A percentile compares a stretch with the other conserved stretches of the same genome.
Conservation (phyloP, 768 basidiomycete genomes). For the Pleurotus sapidus region DNA sequence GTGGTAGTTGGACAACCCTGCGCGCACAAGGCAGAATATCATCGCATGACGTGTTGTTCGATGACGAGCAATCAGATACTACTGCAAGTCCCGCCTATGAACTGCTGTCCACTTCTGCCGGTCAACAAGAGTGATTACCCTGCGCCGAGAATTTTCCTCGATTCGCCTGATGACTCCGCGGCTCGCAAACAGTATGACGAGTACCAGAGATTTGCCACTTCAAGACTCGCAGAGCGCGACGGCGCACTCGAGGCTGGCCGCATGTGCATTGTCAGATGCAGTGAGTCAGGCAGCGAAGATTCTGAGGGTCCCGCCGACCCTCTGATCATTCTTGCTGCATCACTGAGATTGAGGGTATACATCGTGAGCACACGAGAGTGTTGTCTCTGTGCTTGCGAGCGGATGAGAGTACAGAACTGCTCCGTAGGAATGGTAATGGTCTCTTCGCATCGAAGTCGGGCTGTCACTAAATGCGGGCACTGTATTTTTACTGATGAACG, state of each 20-base stretch:
- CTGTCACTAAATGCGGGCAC: constrained; percentile 1
- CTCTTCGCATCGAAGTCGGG: neutral
- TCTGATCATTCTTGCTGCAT: constrained; percentile 12
- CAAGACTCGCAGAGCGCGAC: constrained; percentile 5
- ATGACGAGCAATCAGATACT: constrained; percentile 9
- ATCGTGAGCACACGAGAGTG: constrained; percentile 13
- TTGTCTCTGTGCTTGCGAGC: constrained; percentile 14
- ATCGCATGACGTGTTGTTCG: constrained; percentile 1
- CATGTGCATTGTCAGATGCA: constrained; percentile 15
- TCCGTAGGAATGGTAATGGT: constrained; percentile 10
- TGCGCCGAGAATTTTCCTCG: neutral
- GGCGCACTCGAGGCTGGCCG: constrained; percentile 11
- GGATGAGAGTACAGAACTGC: constrained; percentile 8
- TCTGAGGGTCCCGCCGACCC: constrained; percentile 13
- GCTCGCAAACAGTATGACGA: neutral
- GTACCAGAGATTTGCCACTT: neutral
- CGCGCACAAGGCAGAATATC: constrained; percentile 8
- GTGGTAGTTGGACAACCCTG: constrained; percentile 13
- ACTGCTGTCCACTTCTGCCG: neutral
- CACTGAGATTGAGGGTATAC: constrained; percentile 13
- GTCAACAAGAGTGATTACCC: neutral
- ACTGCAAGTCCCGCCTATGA: constrained; percentile 8
- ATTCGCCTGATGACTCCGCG: neutral
- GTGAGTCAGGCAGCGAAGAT: constrained; percentile 7
- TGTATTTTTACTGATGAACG: neutral